Base-by-base conservation (phyloP, 2,329 filamentous ascomycete species). In the Chaetothyriales sp. region DNA sequence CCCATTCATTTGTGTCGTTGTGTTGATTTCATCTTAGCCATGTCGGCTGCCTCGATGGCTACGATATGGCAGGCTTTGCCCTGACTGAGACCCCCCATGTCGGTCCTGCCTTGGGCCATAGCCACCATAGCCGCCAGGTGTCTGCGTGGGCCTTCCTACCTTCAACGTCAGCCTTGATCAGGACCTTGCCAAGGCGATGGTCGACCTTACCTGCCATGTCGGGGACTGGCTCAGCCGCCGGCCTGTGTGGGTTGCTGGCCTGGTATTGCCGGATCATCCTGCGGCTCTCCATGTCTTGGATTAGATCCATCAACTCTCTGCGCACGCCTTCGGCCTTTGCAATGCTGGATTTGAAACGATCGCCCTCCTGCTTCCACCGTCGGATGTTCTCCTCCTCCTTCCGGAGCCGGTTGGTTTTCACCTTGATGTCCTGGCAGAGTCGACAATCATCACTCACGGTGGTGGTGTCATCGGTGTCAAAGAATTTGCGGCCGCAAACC, bases 341-440 rank as follows among this genome's bases (percentile, higher is more conserved):
- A 42, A 60, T 55, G 46, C 53, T 57, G 36, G 54, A 53, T 25
- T 42, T 22, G 49, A 59, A 60, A 28, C 43, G 54, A 39, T 49
- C 45, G 5, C 54, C 54, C 43, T 60, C 57, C 19, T 46, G 45
- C n/a, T 22, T 44, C 58, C 58, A 60, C 9, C 58, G 49, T 9
- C 20, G 36, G 32, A 60, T 58, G 49, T 60, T 59, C 47, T 53
- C 54, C 9, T 22, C 36, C 32, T 54, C 51, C 46, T 50, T 57
- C 36, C 52, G 50, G 46, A 58, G 39, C 18, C 53, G 47, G 28
- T 57, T 51, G 36, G 51, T 22, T 48, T 60, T 60, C 36, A 55
- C 49, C 6, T 43, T 45, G 26, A 57, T 58, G 44, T 60, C 58
- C 52, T 60, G 52, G 44, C 58, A 60, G 9, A 51, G n/a, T 26